Base-by-base conservation (phyloP, 148 eudicot genomes). In the Rhododendron molle region DNA sequence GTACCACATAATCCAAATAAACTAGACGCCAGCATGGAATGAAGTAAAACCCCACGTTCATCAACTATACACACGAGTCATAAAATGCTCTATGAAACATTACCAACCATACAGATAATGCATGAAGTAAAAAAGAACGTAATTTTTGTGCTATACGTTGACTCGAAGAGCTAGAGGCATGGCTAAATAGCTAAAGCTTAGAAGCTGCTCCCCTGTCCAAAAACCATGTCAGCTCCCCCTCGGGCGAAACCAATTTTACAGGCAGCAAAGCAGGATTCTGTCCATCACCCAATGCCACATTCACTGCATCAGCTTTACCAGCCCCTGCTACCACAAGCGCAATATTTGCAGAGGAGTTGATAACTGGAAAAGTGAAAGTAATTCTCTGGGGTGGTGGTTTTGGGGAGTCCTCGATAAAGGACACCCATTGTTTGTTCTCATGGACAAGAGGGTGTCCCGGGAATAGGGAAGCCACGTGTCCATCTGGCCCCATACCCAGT, bases 381-480 rank as follows among this genome's bases (percentile, higher is more conserved):
- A 92, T 94, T 83, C 96, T 90, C 56, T 88, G 88, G 3, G 93
- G 94, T 11, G 94, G 94, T 58, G 93, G 94, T 81, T 94, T 92
- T 3, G 96, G 96, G 1, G 96, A 94, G 90, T 94, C 94, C 67
- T 69, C 89, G 23, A 94, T 89, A 73, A 81, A 90, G 18, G 93
- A 88, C 9, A 92, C 93, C 94, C 94, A 94, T 85, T 87, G 88
- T 73, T 90, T 72, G 10, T 88, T 88, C 76, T 92, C 94, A 23
- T 91, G 84, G 15, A 90, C 56, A 14, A 87, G 90, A 44, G 93
- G 92, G 49, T 92, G 96, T 26, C 91, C 89, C 0, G 94, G 96
- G 69, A 92, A 94, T 16, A 92, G 85, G 26, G 96, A 94, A 4
- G 93, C 96, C 3, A 92, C 87, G 49, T 93, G 96, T 71, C 96